These are phyloP conservation scores for California macrophylla DNA, from an alignment of 441 rosid genomes.

Conservation along the genomic window DNA sequence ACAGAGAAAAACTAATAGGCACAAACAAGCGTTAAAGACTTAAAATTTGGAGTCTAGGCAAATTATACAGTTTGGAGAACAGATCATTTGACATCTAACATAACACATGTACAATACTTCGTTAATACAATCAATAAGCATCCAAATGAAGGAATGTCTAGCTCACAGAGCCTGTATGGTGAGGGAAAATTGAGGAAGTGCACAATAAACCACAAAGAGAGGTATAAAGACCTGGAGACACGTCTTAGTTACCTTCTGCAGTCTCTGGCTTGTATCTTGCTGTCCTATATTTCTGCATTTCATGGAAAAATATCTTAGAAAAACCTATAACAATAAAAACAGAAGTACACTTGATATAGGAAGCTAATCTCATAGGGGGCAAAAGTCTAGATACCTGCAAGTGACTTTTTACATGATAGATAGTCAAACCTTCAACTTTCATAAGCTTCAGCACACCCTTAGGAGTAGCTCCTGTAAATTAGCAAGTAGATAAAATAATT, in stretches of 20 bases:
- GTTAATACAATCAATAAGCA: no score
- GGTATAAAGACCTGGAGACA: background rate
- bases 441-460: constrained; percentile 57
- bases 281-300: constrained; percentile 79
- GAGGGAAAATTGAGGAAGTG: no score
- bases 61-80: no score
- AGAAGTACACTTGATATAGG: background rate
- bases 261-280: constrained; percentile 76
- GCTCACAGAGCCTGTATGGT: no score
- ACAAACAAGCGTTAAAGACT: no score
- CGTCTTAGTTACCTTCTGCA: constrained; percentile 72
- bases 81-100: no score
- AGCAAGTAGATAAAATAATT: constrained; percentile 18
- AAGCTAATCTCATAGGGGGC: constrained; percentile 7
- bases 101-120: no score
- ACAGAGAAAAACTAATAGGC: no score
- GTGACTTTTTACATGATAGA: constrained; percentile 93
- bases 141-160: no score
- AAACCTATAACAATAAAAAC: background rate
- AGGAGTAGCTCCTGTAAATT: constrained; percentile 26
- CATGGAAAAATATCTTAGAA: constrained; percentile 25
- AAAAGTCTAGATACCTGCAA: constrained; percentile 46
- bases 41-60: no score
- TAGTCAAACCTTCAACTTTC: constrained; percentile 83
- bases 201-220: no score